Evolutionary conservation across 768 basidiomycete genomes (phyloP).

Genomic region (Rhizopogon rudus): DNA sequence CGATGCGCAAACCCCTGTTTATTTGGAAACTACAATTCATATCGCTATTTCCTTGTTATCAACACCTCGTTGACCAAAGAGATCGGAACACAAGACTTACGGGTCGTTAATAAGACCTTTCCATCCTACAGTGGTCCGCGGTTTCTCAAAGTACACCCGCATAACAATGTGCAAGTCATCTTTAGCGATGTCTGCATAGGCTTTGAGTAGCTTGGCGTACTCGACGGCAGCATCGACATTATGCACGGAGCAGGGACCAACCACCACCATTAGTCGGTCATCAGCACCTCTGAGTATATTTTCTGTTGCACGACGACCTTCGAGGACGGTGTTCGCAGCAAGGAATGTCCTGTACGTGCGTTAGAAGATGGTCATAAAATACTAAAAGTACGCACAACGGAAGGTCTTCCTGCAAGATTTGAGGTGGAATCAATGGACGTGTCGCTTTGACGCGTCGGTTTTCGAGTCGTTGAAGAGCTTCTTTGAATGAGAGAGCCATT

Average conservation of each 20-base stretch:
- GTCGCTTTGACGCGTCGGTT: conserved; percentile 85
- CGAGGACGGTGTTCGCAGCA: conserved; percentile 84
- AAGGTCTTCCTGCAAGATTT: conserved; percentile 92
- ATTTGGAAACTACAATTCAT: conserved; percentile 93
- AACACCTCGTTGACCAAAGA: not conserved
- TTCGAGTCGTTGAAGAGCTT: conserved; percentile 76
- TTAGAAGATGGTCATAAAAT: conserved; percentile 1
- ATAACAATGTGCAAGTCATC: conserved; percentile 93
- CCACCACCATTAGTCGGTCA: conserved; percentile 88
- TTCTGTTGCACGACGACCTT: conserved; percentile 77
- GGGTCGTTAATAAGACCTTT: conserved; percentile 99
- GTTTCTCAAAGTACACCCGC: conserved; percentile 99
- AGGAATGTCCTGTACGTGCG: conserved; percentile 53
- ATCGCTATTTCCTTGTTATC: conserved; percentile 31
- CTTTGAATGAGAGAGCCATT: conserved; percentile 73
- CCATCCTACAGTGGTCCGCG: conserved; percentile 96
- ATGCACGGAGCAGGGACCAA: conserved; percentile 95
- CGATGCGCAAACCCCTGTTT: conserved; percentile 90
- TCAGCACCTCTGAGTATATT: conserved; percentile 81
- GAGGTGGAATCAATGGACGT: conserved; percentile 88
- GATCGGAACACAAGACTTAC: conserved; percentile 9
- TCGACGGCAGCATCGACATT: conserved; percentile 81
- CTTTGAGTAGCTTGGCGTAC: conserved; percentile 76
- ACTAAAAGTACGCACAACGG: conserved; percentile 52
- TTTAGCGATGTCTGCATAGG: conserved; percentile 74